phyloP scores from a whole-genome alignment of 1,284 basidiomycete genomes.

The Meripilus lineatus region DNA sequence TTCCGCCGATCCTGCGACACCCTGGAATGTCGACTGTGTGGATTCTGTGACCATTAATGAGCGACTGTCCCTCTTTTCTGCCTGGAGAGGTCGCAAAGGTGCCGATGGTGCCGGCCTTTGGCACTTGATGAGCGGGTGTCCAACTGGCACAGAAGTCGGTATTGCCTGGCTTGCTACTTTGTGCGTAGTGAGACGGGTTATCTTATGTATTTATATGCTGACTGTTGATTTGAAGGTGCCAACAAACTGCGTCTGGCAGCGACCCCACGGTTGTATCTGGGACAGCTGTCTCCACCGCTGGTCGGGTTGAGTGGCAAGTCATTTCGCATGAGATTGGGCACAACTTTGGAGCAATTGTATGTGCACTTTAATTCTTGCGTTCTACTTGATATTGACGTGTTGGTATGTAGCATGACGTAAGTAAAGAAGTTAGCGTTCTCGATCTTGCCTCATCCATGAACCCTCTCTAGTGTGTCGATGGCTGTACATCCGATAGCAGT shows the following conservation, averaged over 20 bases:
- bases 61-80: slow-evolving; percentile 76
- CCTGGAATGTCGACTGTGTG: slow-evolving; percentile 59
- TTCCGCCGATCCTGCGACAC: slow-evolving; percentile 36
- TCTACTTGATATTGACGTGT: neutral
- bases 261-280: slow-evolving; percentile 63
- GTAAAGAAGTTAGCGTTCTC: no score
- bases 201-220: neutral
- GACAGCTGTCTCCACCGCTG: slow-evolving; percentile 79
- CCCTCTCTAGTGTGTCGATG: slow-evolving; percentile 56
- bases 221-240: slow-evolving; percentile 37
- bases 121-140: slow-evolving; percentile 89
- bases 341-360: slow-evolving; percentile 88
- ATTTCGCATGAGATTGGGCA: slow-evolving; percentile 88
- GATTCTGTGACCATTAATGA: slow-evolving; percentile 52
- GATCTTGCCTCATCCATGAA: no score
- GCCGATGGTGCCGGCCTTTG: slow-evolving; percentile 76
- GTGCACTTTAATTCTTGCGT: slow-evolving; percentile 23
- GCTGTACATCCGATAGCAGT: slow-evolving; percentile 48
- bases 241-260: slow-evolving; percentile 44
- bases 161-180: slow-evolving; percentile 87
- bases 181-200: slow-evolving; percentile 29
- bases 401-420: slow-evolving; percentile 50
- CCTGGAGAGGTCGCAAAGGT: slow-evolving; percentile 77
- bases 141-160: slow-evolving; percentile 81
- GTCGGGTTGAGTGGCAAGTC: slow-evolving; percentile 74